A percentile compares a stretch with the other conserved stretches of the same genome.
Evolutionary conservation across 2,329 filamentous ascomycete genomes (phyloP).

Genomic region (Chrysosporium queenslandicum): DNA sequence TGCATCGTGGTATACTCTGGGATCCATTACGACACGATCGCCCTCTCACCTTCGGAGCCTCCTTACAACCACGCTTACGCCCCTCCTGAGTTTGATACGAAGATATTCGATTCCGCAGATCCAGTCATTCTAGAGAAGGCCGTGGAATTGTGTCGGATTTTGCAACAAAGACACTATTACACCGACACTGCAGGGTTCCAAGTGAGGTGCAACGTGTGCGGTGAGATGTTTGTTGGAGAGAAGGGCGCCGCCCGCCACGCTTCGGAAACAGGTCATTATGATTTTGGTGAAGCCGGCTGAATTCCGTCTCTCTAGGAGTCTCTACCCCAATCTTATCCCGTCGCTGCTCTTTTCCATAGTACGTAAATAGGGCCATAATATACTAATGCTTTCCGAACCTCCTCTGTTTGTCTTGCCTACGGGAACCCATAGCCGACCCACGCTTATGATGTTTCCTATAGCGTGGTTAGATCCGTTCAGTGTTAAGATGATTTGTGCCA

Average conservation of each 20-base stretch:
- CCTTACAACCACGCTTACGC: conserved; percentile 48
- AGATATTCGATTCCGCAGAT: conserved; percentile 55
- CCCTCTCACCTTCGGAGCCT: conserved; percentile 55
- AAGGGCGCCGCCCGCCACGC: conserved; percentile 40
- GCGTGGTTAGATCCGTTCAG: too few species aligned
- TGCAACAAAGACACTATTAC: conserved; percentile 69
- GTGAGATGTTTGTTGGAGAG: conserved; percentile 36
- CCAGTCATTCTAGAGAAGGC: conserved; percentile 51
- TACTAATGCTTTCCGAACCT: background rate
- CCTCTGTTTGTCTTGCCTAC: too few species aligned
- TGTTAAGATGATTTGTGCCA: too few species aligned
- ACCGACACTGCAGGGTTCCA: conserved; percentile 76
- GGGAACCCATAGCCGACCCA: background rate
- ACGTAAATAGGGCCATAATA: background rate
- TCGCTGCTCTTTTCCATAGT: too few species aligned
- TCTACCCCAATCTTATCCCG: too few species aligned
- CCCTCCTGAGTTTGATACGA: conserved; percentile 67
- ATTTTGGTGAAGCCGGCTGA: conserved; percentile 41
- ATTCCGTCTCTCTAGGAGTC: background rate
- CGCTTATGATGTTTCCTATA: background rate
- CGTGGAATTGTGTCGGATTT: conserved; percentile 51
- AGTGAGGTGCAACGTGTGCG: conserved; percentile 60
- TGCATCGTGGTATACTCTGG: conserved; percentile 83
- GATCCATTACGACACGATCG: conserved; percentile 88
- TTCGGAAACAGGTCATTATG: conserved; percentile 38